Evolutionary conservation across 1,139 yeast species (phyloP).

Genomic region (Debaryomyces robertsiae): DNA sequence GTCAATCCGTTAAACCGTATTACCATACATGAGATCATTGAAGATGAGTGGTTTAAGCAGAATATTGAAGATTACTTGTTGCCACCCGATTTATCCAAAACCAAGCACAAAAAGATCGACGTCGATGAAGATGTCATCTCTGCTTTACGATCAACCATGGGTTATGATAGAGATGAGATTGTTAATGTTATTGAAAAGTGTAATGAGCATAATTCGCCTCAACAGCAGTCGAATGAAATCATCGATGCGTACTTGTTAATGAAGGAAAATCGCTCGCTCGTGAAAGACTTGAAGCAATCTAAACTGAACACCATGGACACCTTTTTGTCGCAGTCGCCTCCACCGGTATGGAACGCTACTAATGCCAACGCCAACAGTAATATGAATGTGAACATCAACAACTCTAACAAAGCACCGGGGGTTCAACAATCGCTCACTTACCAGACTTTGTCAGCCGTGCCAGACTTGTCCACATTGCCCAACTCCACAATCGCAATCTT

Average conservation of each 20-base stretch:
- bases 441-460: constrained; percentile 53
- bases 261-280: constrained; percentile 77
- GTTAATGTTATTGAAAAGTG: constrained; percentile 62
- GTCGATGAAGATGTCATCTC: constrained; percentile 80
- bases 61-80: constrained; percentile 81
- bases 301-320: constrained; percentile 54
- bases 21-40: constrained; percentile 91
- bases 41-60: constrained; percentile 92
- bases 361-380: constrained; percentile 22
- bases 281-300: constrained; percentile 63
- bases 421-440: constrained; percentile 52
- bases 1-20: constrained; percentile 96
- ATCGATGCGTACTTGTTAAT: constrained; percentile 89
- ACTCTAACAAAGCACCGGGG: constrained; percentile 30
- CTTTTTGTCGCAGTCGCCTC: constrained; percentile 55
- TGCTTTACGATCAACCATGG: constrained; percentile 86
- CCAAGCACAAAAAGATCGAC: constrained; percentile 44
- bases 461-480: constrained; percentile 53
- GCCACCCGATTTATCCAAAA: constrained; percentile 62
- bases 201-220: constrained; percentile 44
- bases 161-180: constrained; percentile 87
- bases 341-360: constrained; percentile 38
- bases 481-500: constrained; percentile 82
- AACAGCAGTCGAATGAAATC: constrained; percentile 63
- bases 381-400: constrained; percentile 11